These are phyloP conservation scores for Claviceps purpurea DNA, from an alignment of 2,329 filamentous ascomycete species.

Conservation along the genomic window DNA sequence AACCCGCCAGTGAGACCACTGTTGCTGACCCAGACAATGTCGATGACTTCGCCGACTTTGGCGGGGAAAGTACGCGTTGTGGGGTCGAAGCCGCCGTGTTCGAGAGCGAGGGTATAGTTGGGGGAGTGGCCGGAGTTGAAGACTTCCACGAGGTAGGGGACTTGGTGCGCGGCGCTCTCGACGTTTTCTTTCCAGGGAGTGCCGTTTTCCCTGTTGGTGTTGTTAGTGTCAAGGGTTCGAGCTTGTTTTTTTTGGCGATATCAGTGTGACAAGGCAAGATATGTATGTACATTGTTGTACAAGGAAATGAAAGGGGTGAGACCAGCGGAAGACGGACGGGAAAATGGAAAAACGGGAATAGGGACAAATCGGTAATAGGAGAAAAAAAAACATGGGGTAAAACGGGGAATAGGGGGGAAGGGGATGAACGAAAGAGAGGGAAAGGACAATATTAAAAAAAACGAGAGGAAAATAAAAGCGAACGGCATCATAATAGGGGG, in stretches of 20 bases:
- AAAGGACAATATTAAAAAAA: neutral
- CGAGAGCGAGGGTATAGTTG: conserved; percentile 34
- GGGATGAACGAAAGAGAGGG: neutral
- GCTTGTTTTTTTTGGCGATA: too few species aligned
- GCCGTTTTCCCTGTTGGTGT: conserved; percentile 13
- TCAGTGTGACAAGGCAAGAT: too few species aligned
- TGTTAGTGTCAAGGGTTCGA: too few species aligned
- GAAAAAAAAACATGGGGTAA: too few species aligned
- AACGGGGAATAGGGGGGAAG: too few species aligned
- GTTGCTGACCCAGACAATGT: conserved; percentile 36
- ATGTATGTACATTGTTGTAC: too few species aligned
- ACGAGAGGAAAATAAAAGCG: neutral
- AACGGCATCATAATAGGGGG: neutral
- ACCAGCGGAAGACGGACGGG: too few species aligned
- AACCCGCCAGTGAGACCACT: conserved; percentile 8
- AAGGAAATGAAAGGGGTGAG: too few species aligned
- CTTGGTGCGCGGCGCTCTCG: neutral
- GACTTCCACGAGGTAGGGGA: conserved; percentile 8
- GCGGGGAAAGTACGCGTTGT: conserved; percentile 35
- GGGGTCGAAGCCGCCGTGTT: conserved; percentile 41
- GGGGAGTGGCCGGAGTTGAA: conserved; percentile 18
- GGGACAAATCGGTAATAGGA: too few species aligned
- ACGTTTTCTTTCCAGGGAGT: conserved; percentile 29
- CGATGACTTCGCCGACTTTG: conserved; percentile 40
- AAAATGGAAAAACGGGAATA: too few species aligned